phyloP scores from a whole-genome alignment of 768 basidiomycete genomes.

The Suillus hirtellus region DNA sequence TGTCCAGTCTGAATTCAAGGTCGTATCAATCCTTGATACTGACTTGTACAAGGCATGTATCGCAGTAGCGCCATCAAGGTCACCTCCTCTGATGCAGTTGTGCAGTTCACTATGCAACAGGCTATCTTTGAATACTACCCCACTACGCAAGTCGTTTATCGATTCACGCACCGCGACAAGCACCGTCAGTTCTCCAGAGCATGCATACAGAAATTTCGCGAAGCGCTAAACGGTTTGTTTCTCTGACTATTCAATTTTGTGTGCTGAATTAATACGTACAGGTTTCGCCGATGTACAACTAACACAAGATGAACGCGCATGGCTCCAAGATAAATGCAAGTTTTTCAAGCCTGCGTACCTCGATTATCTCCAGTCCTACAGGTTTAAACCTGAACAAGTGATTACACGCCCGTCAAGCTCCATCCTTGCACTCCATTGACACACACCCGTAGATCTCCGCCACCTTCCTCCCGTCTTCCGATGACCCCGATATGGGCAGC shows the following conservation, averaged over 20 bases:
- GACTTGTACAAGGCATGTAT: conserved; percentile 87
- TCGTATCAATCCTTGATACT: conserved; percentile 77
- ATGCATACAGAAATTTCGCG: conserved; percentile 34
- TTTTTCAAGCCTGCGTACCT: conserved; percentile 76
- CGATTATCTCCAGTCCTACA: conserved; percentile 67
- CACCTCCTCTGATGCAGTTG: conserved; percentile 3
- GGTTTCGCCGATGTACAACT: conserved; percentile 69
- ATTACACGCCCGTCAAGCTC: not conserved
- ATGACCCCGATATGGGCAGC: conserved; percentile 52
- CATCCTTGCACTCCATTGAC: not conserved
- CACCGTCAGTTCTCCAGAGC: conserved; percentile 58
- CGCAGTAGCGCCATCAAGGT: not conserved
- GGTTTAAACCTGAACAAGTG: conserved; percentile 61
- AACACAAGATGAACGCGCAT: conserved; percentile 59
- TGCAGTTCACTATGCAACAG: conserved; percentile 93
- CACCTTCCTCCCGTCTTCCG: conserved; percentile 58
- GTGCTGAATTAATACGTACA: conserved; percentile 37
- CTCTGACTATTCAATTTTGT: conserved; percentile 11
- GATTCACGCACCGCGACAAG: conserved; percentile 77
- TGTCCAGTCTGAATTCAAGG: conserved; percentile 17
- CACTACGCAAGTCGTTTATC: conserved; percentile 66
- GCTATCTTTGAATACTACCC: conserved; percentile 80
- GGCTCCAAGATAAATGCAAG: conserved; percentile 69
- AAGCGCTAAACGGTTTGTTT: conserved; percentile 58
- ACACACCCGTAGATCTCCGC: conserved; percentile 52